Evolutionary conservation across 1,284 basidiomycete species (phyloP).

Genomic region (Ustilago lituana): DNA sequence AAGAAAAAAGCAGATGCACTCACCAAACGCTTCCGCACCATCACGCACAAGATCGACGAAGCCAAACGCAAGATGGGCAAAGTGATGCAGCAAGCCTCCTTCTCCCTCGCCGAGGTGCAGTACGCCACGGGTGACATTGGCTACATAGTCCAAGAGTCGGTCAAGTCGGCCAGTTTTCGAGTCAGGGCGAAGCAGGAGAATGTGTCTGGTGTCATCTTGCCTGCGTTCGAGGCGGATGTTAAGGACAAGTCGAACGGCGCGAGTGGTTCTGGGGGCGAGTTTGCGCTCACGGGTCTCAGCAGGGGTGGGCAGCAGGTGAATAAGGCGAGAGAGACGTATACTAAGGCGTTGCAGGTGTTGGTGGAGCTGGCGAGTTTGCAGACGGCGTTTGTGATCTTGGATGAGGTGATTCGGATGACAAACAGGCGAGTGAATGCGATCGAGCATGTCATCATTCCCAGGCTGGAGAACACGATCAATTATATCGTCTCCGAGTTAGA

Average conservation of each 20-base stretch:
- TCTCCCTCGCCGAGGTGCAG: slow-evolving; percentile 97
- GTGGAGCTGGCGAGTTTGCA: slow-evolving; percentile 92
- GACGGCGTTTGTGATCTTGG: slow-evolving; percentile 97
- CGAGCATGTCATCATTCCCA: slow-evolving; percentile 95
- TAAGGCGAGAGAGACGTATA: slow-evolving; percentile 91
- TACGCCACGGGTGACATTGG: slow-evolving; percentile 93
- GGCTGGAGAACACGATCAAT: slow-evolving; percentile 90
- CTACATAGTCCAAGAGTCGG: slow-evolving; percentile 74
- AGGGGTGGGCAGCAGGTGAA: slow-evolving; percentile 96
- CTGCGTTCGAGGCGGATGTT: slow-evolving; percentile 76
- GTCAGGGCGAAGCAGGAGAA: slow-evolving; percentile 98
- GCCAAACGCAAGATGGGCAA: slow-evolving; percentile 99
- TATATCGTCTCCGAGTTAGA: slow-evolving; percentile 66
- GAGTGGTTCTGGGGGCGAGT: slow-evolving; percentile 72
- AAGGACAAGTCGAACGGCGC: slow-evolving; percentile 30
- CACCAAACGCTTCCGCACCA: slow-evolving; percentile 83
- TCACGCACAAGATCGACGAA: slow-evolving; percentile 77
- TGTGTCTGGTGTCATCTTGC: slow-evolving; percentile 95
- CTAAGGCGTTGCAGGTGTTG: slow-evolving; percentile 94
- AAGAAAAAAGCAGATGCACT: slow-evolving; percentile 98
- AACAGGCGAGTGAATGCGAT: slow-evolving; percentile 99
- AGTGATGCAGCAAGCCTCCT: slow-evolving; percentile 97
- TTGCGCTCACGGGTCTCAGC: slow-evolving; percentile 96
- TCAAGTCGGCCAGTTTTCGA: slow-evolving; percentile 81
- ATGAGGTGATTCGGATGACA: slow-evolving; percentile 98